Percentiles rank a stretch among this genome's conserved stretches.
Evolutionary conservation across 23 red algal species (phyloP).

Genomic region (Gracilariopsis chorda): DNA sequence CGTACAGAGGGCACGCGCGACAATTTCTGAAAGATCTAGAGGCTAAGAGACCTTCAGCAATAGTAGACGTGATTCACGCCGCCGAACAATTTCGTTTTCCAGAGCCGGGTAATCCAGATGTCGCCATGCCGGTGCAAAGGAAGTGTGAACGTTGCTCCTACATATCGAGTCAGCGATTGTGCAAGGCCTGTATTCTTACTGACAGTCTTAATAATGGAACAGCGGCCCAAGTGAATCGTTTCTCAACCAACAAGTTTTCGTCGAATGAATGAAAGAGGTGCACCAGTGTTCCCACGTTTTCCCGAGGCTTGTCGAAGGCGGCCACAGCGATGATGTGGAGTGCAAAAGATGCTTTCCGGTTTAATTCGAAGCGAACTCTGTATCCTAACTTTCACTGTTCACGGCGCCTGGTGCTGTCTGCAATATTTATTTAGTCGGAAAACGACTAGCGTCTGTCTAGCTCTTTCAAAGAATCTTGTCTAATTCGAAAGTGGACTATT

Average conservation of each 20-base stretch:
- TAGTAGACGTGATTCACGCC: slow-evolving; percentile 76
- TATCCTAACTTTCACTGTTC: too few relatives aligned
- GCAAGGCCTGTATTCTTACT: slow-evolving; percentile 94
- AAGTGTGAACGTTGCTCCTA: slow-evolving; percentile 75
- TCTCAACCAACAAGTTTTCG: neutral
- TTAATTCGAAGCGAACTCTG: too few relatives aligned
- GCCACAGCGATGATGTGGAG: too few relatives aligned
- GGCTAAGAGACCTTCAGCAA: slow-evolving; percentile 69
- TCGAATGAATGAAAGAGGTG: too few relatives aligned
- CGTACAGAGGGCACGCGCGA: slow-evolving; percentile 83
- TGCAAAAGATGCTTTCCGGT: too few relatives aligned
- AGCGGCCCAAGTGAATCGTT: slow-evolving; percentile 10
- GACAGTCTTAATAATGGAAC: slow-evolving; percentile 81
- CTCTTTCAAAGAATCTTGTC: too few relatives aligned
- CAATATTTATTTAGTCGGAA: too few relatives aligned
- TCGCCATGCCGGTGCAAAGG: slow-evolving; percentile 12
- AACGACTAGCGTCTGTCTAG: too few relatives aligned
- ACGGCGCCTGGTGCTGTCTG: too few relatives aligned
- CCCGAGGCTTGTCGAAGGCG: too few relatives aligned
- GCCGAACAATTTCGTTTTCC: slow-evolving; percentile 67
- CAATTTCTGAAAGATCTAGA: slow-evolving; percentile 93
- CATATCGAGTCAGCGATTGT: slow-evolving; percentile 88
- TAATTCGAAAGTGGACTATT: too few relatives aligned
- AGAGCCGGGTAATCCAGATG: neutral
- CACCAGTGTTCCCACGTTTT: too few relatives aligned